Conservation (phyloP, 768 basidiomycete genomes). For the Glaciozyma martinii region DNA sequence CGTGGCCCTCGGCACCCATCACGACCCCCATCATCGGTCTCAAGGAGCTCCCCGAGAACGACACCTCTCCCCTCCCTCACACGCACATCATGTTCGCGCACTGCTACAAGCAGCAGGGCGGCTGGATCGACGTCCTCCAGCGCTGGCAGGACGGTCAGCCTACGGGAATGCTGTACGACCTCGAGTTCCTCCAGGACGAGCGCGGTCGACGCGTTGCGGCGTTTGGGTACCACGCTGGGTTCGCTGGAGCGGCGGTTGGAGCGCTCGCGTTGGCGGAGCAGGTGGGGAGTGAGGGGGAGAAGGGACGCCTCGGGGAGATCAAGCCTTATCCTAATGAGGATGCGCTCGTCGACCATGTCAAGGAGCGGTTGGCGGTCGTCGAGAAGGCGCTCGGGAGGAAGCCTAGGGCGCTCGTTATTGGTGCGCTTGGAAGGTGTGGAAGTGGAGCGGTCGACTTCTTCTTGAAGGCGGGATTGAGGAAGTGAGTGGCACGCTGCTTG, state of each 20-base stretch:
- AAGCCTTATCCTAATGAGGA: conserved; percentile 74
- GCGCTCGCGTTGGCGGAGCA: conserved; percentile 66
- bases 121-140: conserved; percentile 76
- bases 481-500: conserved; percentile 52
- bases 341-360: conserved; percentile 72
- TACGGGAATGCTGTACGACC: conserved; percentile 74
- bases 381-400: conserved; percentile 48
- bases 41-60: conserved; percentile 84
- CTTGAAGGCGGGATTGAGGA: conserved; percentile 84
- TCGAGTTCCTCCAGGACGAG: conserved; percentile 86
- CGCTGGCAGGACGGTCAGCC: conserved; percentile 68
- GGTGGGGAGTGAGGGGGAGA: conserved; percentile 47
- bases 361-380: conserved; percentile 54
- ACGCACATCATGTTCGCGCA: conserved; percentile 98
- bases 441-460: conserved; percentile 91
- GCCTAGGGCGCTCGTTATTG: conserved; percentile 83
- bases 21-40: conserved; percentile 79
- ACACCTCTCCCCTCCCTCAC: conserved; percentile 67
- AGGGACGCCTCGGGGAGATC: conserved; percentile 53
- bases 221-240: conserved; percentile 96
- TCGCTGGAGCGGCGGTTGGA: conserved; percentile 80
- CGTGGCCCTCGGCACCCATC: conserved; percentile 74
- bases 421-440: conserved; percentile 90
- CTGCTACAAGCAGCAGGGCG: conserved; percentile 90
- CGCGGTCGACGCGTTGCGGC: conserved; percentile 85